Base-by-base conservation (phyloP, 768 basidiomycete genomes). In the Lactarius vividus region DNA sequence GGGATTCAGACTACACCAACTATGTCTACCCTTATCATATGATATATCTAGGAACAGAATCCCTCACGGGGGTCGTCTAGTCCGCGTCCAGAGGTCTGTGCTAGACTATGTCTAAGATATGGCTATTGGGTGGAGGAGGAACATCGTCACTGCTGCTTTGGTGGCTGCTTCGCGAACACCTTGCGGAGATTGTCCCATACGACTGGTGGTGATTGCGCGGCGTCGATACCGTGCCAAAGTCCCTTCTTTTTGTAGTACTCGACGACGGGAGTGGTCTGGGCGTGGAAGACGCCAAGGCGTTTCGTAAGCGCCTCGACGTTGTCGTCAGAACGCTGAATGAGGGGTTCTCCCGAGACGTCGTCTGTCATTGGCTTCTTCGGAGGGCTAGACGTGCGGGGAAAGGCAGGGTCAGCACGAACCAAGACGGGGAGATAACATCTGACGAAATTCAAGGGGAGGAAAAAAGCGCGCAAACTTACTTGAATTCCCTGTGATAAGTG, bases 251-350 rank as follows among this genome's bases (percentile, higher is more conserved):
- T 94, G 85, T 99, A 99, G 82, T 97, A 98, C 54, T 93, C 94
- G 18, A 94, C 89, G 35, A 99, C 97, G 33, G 97, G 96, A 2
- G 91, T 92, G 16, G 97, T 99, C 79, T 97, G 95, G 39, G 83
- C 76, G 81, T 99, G 97, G 83, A 89, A 98, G n/a, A 92, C 86
- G 3, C 77, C 71, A 63, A 99, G 83, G 49, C 97, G 91, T 79
- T 95, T 97, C 71, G 87, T 85, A 61, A 99, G 84, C 15, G 96
- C 93, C 76, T 97, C 94, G 67, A 94, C 92, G 70, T 98, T 99
- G 80, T 99, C 97, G 77, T 99, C 97, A 10, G 95, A 94, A 69
- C 97, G 91, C 77, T 98, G 96, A 73, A 96, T 89, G 70, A 99
- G 86, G 42, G 94, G 92, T 78, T 99, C 96, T 64, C 97, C 97